phyloP scores from a whole-genome alignment of 345 rosid genomes.

The Ricinus communis region DNA sequence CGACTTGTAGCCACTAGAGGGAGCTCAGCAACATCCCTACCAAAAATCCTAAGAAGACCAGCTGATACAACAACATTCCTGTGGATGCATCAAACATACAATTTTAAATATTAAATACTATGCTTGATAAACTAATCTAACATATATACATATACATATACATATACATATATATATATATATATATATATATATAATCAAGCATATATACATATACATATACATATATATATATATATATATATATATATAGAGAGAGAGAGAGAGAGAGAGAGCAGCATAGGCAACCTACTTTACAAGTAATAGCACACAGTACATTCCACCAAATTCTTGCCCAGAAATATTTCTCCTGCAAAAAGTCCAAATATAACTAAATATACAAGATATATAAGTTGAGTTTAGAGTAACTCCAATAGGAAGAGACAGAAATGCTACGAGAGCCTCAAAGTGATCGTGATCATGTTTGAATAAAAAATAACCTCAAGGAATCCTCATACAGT shows the following conservation, averaged over 20 bases:
- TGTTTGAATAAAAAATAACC: background rate
- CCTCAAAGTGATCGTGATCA: background rate
- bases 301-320: constrained; percentile 81
- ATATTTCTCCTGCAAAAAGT: constrained; percentile 74
- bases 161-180: too few relatives aligned
- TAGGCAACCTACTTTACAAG: constrained; percentile 60
- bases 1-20: constrained; percentile 92
- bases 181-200: too few relatives aligned
- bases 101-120: background rate
- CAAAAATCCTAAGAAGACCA: constrained; percentile 88
- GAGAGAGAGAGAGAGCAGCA: background rate
- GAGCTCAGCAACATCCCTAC: constrained; percentile 91
- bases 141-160: too few relatives aligned
- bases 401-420: background rate
- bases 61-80: constrained; percentile 93
- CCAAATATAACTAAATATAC: constrained; percentile 15
- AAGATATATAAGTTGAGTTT: constrained; percentile 1
- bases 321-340: constrained; percentile 97
- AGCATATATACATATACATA: too few relatives aligned
- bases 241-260: too few relatives aligned
- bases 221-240: too few relatives aligned
- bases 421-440: background rate
- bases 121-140: background rate
- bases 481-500: background rate
- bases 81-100: constrained; percentile 13